phyloP scores from a whole-genome alignment of 495 filamentous ascomycete genomes.

The Aspergillus wentii region DNA sequence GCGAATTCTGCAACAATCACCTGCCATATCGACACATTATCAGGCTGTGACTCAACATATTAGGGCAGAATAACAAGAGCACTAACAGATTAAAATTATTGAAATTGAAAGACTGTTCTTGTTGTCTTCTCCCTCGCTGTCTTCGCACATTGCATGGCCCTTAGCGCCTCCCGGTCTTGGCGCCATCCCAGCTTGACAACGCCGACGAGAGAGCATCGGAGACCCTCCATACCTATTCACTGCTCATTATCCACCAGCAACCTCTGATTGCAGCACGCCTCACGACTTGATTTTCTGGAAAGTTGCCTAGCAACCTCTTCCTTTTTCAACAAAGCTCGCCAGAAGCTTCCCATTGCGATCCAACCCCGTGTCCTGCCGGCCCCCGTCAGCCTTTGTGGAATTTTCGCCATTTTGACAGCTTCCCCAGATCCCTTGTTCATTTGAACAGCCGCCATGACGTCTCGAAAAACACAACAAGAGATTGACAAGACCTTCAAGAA shows the following conservation, averaged over 20 bases:
- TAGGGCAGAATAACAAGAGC: no score
- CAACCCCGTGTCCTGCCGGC: conserved; percentile 3
- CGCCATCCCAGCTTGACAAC: conserved; percentile 24
- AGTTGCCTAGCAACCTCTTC: conserved; percentile 8
- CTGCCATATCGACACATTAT: no score
- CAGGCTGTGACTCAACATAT: no score
- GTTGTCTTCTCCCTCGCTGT: neutral
- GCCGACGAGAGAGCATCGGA: conserved; percentile 16
- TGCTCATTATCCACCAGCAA: no score
- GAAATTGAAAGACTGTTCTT: no score
- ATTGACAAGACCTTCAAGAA: conserved; percentile 99
- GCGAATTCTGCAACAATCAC: no score
- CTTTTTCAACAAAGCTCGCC: no score
- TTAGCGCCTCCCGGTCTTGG: conserved; percentile 4
- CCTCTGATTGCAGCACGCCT: no score
- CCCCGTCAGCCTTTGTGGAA: conserved; percentile 13
- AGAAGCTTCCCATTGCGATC: no score
- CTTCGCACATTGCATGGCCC: no score
- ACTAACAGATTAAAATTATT: no score
- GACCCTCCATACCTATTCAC: no score
- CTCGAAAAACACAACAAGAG: conserved; percentile 92
- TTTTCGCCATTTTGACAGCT: conserved; percentile 9
- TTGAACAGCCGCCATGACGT: conserved; percentile 61
- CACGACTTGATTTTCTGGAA: conserved; percentile 6
- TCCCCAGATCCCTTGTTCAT: conserved; percentile 4